A percentile compares a stretch with the other conserved stretches of the same genome.
These are phyloP conservation scores for Ogataea naganishii DNA, from an alignment of 805 yeast genomes.

Conservation along the genomic window DNA sequence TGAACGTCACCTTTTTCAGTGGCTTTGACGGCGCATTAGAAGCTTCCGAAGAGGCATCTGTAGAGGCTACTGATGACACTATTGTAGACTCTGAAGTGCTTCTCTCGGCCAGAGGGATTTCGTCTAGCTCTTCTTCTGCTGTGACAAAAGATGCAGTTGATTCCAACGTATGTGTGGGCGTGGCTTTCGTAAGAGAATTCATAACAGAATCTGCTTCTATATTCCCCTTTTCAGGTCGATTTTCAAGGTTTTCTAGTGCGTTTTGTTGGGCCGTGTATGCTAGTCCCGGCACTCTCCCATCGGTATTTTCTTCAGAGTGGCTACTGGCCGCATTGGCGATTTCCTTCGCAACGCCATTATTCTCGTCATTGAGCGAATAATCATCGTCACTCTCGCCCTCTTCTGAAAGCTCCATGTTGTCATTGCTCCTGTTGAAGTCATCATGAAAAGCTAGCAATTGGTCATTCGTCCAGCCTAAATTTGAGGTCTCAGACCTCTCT, in stretches of 20 bases:
- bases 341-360: background rate
- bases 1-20: conserved; percentile 4
- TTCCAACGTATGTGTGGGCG: too few species aligned
- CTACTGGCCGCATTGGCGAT: background rate
- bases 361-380: background rate
- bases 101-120: background rate
- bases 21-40: background rate
- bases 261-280: too few species aligned
- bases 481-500: too few species aligned
- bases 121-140: conserved; percentile 9
- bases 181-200: conserved; percentile 2
- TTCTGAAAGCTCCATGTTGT: background rate
- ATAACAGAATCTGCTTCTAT: conserved; percentile 3
- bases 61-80: background rate
- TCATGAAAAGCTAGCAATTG: conserved; percentile 9
- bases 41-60: background rate
- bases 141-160: conserved; percentile 17
- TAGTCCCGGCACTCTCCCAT: too few species aligned
- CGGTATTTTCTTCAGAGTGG: too few species aligned
- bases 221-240: conserved; percentile 9
- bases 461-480: conserved; percentile 14
- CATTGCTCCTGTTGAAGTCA: background rate
- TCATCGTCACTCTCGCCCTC: background rate
- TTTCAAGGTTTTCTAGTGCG: conserved; percentile 1
- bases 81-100: background rate